Base-by-base conservation (phyloP, 2,329 filamentous ascomycete species). In the Lachnellula arida region DNA sequence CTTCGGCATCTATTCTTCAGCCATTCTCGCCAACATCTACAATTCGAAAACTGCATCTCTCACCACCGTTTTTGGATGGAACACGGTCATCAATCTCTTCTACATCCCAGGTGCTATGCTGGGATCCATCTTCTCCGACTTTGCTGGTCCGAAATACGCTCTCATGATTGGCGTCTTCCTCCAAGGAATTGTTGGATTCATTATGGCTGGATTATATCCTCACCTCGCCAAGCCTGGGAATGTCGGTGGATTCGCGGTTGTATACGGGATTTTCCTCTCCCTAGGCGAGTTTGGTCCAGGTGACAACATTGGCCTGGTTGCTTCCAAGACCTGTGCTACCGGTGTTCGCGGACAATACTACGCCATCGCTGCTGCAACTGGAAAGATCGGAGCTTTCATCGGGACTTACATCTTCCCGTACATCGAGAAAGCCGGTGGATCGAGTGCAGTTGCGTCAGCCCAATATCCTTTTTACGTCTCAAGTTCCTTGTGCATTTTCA, bases 391-490 rank as follows among this genome's bases (percentile, higher is more conserved):
- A 49, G 92, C 91, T 2, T 96, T 96, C 64, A 84, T 95, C 8
- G 92, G 92, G 9, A 90, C 87, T 1, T 92, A 89, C 65, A 85
- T 94, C 12, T 91, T 94, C 67, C 86, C 87, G 0, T 81, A 91
- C 57, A 87, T 91, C 54, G 74, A 77, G 25, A 78, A 84, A 50
- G 80, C 79, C 0, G 84, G 82, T 0, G 84, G 81, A 8, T 78
- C 78, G 1, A 68, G 76, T 53, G 75, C 79, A 52, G 72, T 73
- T 0, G 87, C 88, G 1, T 71, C 73, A 0, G 89, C 89, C 0
- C 91, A 96, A 69, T 91, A 95, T 63, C 91, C 91, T 0, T 97
- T 96, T 75, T 96, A 85, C 71, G 89, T 97, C n/a, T 86, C 86
- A 2, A 88, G 86, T 40, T 77, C 81, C 23, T 72, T 96, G 54